A percentile compares a stretch with the other conserved stretches of the same genome.
Conservation (phyloP, 2,329 filamentous ascomycete species). For the Colletotrichum sp. region DNA sequence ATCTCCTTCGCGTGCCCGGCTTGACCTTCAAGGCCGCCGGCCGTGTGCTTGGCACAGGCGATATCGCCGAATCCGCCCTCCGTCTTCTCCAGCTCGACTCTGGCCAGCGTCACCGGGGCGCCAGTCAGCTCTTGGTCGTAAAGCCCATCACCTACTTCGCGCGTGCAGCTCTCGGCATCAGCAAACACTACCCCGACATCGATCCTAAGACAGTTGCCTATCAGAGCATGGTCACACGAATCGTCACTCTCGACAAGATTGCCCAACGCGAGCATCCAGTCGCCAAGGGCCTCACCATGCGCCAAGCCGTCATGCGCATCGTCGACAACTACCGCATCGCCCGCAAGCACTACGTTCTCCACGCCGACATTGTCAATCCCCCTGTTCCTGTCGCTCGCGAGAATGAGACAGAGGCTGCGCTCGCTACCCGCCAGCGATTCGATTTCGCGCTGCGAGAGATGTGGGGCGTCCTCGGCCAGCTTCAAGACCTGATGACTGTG, state of each 20-base stretch:
- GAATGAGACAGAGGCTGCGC: neutral
- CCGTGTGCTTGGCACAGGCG: neutral
- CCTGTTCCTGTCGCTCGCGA: neutral
- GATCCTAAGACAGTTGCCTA: neutral
- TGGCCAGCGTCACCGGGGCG: neutral
- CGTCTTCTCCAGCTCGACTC: neutral
- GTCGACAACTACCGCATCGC: neutral
- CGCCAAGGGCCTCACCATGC: neutral
- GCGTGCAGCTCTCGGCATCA: neutral
- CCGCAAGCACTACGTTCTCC: neutral
- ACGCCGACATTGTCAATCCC: fast-evolving
- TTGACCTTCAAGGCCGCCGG: neutral
- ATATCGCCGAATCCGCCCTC: neutral
- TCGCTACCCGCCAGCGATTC: neutral
- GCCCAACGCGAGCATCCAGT: neutral
- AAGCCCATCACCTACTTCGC: neutral
- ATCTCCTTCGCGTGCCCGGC: neutral
- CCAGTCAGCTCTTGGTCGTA: neutral
- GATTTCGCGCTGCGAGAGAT: neutral
- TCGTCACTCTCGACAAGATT: neutral
- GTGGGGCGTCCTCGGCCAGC: neutral
- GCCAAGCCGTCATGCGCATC: neutral
- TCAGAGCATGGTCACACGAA: neutral
- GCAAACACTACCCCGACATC: neutral
- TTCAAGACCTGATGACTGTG: neutral